phyloP scores from a whole-genome alignment of 345 rosid species.

The Cardiospermum halicacabum region DNA sequence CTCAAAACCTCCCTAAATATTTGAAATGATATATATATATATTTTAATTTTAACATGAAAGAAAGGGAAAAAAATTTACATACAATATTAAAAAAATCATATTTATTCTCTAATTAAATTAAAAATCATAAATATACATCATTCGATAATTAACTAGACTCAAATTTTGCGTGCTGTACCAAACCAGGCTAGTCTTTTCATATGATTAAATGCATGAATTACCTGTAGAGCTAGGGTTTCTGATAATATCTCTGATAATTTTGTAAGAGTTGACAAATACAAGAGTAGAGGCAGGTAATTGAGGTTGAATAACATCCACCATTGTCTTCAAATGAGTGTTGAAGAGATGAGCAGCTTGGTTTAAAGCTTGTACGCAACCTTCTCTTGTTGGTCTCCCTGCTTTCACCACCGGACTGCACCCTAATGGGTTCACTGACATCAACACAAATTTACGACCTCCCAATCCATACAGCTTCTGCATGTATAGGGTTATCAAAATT shows the following conservation, averaged over 20 bases:
- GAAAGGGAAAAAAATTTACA: too few species aligned
- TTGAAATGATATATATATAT: too few species aligned
- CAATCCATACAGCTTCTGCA: slow-evolving; percentile 43
- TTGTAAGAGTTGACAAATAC: slow-evolving; percentile 44
- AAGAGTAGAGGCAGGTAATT: slow-evolving; percentile 31
- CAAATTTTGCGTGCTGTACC: too few species aligned
- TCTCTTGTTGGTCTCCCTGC: not conserved
- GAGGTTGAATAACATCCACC: slow-evolving; percentile 13
- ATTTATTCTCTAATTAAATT: too few species aligned
- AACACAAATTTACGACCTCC: slow-evolving; percentile 60
- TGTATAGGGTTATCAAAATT: not conserved
- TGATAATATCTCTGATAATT: slow-evolving; percentile 38
- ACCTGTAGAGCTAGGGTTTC: slow-evolving; percentile 36
- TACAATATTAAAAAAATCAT: too few species aligned
- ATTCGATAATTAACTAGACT: too few species aligned
- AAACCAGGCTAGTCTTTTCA: too few species aligned
- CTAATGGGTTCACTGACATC: slow-evolving; percentile 45
- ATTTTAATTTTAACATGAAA: too few species aligned
- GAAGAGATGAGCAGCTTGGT: slow-evolving; percentile 51
- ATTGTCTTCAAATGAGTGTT: slow-evolving; percentile 26
- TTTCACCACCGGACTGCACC: slow-evolving; percentile 39
- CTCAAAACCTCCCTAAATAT: too few species aligned
- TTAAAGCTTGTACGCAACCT: slow-evolving; percentile 26
- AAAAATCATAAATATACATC: too few species aligned
- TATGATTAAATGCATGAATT: not conserved